phyloP scores from a whole-genome alignment of 2,329 filamentous ascomycete genomes.

The Trichoderma sp. region DNA sequence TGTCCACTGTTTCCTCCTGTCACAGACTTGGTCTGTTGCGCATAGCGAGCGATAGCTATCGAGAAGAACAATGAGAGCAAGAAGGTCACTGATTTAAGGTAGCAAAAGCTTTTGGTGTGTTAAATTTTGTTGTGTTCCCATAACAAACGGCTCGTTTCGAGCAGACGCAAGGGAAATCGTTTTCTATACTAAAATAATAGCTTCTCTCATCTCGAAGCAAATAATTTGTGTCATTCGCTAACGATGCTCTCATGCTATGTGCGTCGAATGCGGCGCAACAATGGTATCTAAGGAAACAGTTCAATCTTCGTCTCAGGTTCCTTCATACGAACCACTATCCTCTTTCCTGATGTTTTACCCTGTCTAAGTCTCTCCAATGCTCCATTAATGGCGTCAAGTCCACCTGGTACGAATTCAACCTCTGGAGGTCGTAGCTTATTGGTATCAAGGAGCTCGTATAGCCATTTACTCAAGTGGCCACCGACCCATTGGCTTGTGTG shows the following conservation, averaged over 20 bases:
- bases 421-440: not conserved
- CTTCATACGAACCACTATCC: slow-evolving; percentile 11
- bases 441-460: slow-evolving; percentile 12
- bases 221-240: not conserved
- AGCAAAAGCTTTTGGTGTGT: not conserved
- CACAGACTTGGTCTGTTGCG: no score
- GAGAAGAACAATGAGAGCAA: not conserved
- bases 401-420: not conserved
- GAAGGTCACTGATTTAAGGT: not conserved
- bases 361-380: slow-evolving; percentile 1
- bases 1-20: no score
- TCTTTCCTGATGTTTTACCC: slow-evolving; percentile 7
- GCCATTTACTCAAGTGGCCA: slow-evolving; percentile 14
- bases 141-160: not conserved
- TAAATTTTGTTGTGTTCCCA: not conserved
- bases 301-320: not conserved
- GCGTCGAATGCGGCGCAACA: not conserved
- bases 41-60: no score
- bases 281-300: not conserved
- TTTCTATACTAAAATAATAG: rapidly evolving
- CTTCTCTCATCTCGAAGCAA: not conserved
- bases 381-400: slow-evolving; percentile 8
- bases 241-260: not conserved
- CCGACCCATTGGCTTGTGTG: slow-evolving; percentile 13
- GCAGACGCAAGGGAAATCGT: not conserved